These are phyloP conservation scores for Penicillium sp. DNA, from an alignment of 2,329 filamentous ascomycete species.

Conservation along the genomic window DNA sequence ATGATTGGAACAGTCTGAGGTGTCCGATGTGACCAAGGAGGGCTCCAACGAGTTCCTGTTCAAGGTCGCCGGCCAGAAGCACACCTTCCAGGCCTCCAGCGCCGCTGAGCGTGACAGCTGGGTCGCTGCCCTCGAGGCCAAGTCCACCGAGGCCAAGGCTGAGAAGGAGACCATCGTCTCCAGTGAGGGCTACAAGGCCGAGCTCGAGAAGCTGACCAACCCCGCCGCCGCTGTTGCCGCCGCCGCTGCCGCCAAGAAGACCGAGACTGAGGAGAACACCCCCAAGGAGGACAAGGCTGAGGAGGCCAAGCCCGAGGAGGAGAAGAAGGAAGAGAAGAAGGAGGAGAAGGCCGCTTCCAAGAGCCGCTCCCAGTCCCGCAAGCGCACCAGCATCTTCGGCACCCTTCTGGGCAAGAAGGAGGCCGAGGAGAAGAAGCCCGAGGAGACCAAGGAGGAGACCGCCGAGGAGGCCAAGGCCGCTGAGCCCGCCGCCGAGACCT, in stretches of 20 bases:
- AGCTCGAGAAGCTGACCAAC: slow-evolving; percentile 67
- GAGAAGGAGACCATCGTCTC: slow-evolving; percentile 62
- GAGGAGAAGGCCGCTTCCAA: slow-evolving; percentile 55
- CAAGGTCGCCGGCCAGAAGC: slow-evolving; percentile 82
- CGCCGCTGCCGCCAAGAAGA: slow-evolving; percentile 22
- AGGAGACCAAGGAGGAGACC: slow-evolving; percentile 43
- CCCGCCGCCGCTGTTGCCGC: slow-evolving; percentile 37
- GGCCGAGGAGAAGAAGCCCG: slow-evolving; percentile 42
- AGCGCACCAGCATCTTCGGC: slow-evolving; percentile 59
- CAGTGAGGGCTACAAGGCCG: slow-evolving; percentile 84
- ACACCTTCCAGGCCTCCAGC: slow-evolving; percentile 81
- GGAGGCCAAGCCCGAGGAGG: slow-evolving; percentile 27
- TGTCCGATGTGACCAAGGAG: slow-evolving; percentile 71
- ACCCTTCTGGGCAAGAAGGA: slow-evolving; percentile 62
- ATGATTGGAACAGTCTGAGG: slow-evolving; percentile 52
- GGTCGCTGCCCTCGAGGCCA: slow-evolving; percentile 78
- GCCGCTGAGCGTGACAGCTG: slow-evolving; percentile 84
- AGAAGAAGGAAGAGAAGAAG: slow-evolving; percentile 49
- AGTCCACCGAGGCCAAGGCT: slow-evolving; percentile 70
- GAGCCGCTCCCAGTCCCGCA: slow-evolving; percentile 60
- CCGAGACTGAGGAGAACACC: slow-evolving; percentile 24
- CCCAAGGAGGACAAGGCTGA: slow-evolving; percentile 33
- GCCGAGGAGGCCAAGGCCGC: slow-evolving; percentile 43
- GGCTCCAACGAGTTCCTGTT: slow-evolving; percentile 81
- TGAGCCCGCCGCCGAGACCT: slow-evolving; percentile 35